Conservation (phyloP, 176 grass and related monocot species). For the Aegilops speltoides region DNA sequence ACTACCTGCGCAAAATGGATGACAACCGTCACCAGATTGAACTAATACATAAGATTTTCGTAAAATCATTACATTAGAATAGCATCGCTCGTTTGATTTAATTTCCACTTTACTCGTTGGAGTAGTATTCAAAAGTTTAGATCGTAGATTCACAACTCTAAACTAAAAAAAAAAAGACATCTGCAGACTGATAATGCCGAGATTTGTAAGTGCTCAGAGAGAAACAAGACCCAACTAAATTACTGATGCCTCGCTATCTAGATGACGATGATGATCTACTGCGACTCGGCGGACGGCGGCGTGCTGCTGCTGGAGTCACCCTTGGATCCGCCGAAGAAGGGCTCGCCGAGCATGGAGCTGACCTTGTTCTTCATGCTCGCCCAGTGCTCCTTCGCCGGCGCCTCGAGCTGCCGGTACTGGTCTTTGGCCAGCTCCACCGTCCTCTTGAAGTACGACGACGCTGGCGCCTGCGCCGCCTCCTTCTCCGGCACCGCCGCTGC, state of each 20-base stretch:
- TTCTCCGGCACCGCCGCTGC: neutral
- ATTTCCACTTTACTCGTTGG: no score
- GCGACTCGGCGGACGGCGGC: neutral
- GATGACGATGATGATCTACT: neutral
- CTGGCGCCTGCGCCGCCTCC: neutral
- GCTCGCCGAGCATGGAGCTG: conserved; percentile 22
- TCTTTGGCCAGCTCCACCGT: conserved; percentile 30
- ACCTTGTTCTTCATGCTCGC: conserved; percentile 55
- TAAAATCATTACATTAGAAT: no score
- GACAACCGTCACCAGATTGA: no score
- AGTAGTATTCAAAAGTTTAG: no score
- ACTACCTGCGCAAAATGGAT: no score
- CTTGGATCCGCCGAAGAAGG: neutral
- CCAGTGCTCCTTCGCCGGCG: conserved; percentile 37
- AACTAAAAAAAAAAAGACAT: no score
- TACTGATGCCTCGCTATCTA: neutral
- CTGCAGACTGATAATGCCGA: no score
- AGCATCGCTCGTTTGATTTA: no score
- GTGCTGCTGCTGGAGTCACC: neutral
- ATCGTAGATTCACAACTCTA: no score
- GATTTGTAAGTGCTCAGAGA: no score
- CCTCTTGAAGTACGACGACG: conserved; percentile 41
- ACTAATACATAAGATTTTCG: no score
- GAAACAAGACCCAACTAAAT: no score
- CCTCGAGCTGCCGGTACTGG: conserved; percentile 28